Evolutionary conservation across 2,329 filamentous ascomycete species (phyloP).

Genomic region (Emydomyces testavorans): DNA sequence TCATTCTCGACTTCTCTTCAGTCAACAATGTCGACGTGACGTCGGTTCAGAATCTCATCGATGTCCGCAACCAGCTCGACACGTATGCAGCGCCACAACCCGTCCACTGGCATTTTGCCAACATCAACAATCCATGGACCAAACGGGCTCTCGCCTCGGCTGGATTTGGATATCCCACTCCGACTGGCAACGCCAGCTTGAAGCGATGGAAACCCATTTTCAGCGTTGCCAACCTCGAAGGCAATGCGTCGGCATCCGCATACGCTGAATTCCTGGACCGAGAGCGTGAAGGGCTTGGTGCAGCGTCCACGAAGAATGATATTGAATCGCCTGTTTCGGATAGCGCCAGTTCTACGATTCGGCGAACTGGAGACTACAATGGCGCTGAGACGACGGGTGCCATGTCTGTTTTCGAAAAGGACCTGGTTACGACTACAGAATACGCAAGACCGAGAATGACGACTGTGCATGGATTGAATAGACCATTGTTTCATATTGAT

Average conservation of each 20-base stretch:
- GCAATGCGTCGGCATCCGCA: conserved; percentile 56
- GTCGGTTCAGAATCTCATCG: conserved; percentile 81
- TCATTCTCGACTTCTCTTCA: conserved; percentile 85
- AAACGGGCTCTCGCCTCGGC: conserved; percentile 78
- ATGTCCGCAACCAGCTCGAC: conserved; percentile 88
- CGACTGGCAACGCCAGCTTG: conserved; percentile 31
- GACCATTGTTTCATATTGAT: conserved; percentile 89
- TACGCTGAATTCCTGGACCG: conserved; percentile 55
- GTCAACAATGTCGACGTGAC: conserved; percentile 93
- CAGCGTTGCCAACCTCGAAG: conserved; percentile 76
- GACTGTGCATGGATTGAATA: conserved; percentile 72
- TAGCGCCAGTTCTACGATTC: conserved; percentile 5
- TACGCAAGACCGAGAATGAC: conserved; percentile 40
- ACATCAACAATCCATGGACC: conserved; percentile 86
- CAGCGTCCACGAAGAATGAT: background rate
- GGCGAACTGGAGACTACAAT: background rate
- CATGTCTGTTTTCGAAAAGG: conserved; percentile 31
- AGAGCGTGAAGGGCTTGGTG: conserved; percentile 33
- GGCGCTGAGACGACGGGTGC: background rate
- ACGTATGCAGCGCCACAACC: conserved; percentile 65
- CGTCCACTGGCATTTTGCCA: conserved; percentile 94
- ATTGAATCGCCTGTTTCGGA: conserved; percentile 17
- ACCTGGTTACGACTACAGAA: conserved; percentile 39
- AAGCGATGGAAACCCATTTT: conserved; percentile 90
- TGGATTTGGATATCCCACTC: conserved; percentile 74